Conservation (phyloP, 345 rosid genomes). For the Lepidium sativum region DNA sequence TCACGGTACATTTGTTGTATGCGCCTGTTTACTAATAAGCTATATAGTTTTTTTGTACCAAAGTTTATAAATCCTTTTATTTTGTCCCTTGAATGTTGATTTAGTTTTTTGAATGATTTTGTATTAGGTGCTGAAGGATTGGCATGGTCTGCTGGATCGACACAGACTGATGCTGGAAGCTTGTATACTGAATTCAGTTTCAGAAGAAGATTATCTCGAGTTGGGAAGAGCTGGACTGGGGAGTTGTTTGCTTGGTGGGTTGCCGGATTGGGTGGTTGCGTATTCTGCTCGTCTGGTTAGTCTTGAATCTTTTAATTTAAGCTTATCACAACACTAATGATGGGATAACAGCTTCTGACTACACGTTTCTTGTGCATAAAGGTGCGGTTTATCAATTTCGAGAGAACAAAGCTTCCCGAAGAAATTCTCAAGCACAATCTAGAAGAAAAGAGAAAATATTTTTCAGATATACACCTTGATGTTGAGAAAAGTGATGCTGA, state of each 20-base stretch:
- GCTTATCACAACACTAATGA: neutral
- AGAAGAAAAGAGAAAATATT: slow-evolving; percentile 88
- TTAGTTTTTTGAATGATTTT: neutral
- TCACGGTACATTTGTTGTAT: neutral
- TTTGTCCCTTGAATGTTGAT: neutral
- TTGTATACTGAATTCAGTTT: slow-evolving; percentile 67
- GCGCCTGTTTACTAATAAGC: neutral
- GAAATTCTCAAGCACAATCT: slow-evolving; percentile 87
- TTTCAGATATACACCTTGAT: slow-evolving; percentile 60
- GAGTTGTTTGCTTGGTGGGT: slow-evolving; percentile 94
- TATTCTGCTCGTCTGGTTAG: slow-evolving; percentile 95
- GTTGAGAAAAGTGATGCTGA: slow-evolving; percentile 99
- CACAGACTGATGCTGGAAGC: slow-evolving; percentile 87
- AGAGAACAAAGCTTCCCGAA: slow-evolving; percentile 93
- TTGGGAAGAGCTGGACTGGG: slow-evolving; percentile 97
- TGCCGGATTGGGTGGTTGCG: slow-evolving; percentile 93
- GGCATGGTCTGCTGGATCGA: slow-evolving; percentile 88
- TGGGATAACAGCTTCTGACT: slow-evolving; percentile 11
- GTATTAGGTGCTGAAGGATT: slow-evolving; percentile 75
- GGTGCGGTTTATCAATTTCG: slow-evolving; percentile 95
- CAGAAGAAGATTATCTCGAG: slow-evolving; percentile 96
- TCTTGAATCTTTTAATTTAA: slow-evolving; percentile 10
- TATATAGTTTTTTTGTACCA: slow-evolving; percentile 4
- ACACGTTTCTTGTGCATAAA: slow-evolving; percentile 29
- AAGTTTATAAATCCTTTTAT: neutral